Percentiles rank a stretch among this genome's conserved stretches.
These are phyloP conservation scores for Xerocomellus chrysenteron DNA, from an alignment of 768 basidiomycete genomes.

Conservation along the genomic window DNA sequence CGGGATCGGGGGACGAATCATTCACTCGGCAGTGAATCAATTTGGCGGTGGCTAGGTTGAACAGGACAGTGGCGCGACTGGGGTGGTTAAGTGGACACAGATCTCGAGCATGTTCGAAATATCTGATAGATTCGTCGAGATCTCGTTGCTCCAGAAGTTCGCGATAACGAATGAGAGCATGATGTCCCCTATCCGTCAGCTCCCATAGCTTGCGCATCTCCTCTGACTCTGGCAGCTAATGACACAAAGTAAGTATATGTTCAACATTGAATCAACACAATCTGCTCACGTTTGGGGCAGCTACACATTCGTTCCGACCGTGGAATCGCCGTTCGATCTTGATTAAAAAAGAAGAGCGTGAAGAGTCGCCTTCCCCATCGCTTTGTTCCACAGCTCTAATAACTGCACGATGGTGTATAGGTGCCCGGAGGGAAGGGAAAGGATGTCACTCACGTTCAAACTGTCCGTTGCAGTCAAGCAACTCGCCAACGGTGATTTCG, in stretches of 20 bases:
- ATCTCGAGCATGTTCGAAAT: constrained; percentile 9
- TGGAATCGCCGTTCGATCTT: not conserved
- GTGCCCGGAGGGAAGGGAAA: no score
- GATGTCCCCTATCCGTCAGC: not conserved
- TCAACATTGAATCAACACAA: not conserved
- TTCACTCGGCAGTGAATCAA: not conserved
- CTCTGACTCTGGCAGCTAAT: not conserved
- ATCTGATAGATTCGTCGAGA: constrained; percentile 20
- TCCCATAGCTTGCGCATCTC: not conserved
- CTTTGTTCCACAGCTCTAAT: not conserved
- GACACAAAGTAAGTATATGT: not conserved
- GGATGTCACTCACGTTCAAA: not conserved
- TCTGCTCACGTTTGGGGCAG: not conserved
- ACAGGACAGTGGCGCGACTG: constrained; percentile 6
- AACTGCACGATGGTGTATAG: not conserved
- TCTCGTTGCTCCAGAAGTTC: not conserved
- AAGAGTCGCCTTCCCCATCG: not conserved
- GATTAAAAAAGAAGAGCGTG: not conserved
- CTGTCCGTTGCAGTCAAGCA: not conserved
- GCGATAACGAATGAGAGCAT: not conserved
- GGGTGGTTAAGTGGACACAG: constrained; percentile 14
- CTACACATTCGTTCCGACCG: no score
- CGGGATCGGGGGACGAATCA: not conserved
- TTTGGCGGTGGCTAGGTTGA: constrained; percentile 6
- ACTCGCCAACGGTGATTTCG: not conserved